phyloP scores from a whole-genome alignment of 805 yeast species.

The Saccharomycopsis lassenensis region DNA sequence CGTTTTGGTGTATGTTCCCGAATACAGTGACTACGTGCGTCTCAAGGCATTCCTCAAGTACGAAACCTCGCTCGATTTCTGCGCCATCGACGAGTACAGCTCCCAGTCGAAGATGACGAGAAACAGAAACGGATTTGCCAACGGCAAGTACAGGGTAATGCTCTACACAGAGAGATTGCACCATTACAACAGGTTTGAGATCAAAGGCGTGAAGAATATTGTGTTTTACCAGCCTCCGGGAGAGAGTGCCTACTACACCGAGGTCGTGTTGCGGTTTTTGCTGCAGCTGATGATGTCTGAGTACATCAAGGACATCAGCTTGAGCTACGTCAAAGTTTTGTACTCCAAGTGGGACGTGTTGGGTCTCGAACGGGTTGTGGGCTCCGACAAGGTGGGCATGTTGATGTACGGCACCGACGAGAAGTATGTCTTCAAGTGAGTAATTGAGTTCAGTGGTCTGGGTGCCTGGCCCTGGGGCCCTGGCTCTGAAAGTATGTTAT shows the following conservation, averaged over 20 bases:
- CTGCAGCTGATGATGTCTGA: constrained; percentile 45
- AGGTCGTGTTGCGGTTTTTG: constrained; percentile 51
- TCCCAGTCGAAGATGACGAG: constrained; percentile 59
- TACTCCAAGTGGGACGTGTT: constrained; percentile 75
- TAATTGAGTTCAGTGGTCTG: too few relatives aligned
- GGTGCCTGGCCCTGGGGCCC: too few relatives aligned
- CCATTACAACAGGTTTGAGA: constrained; percentile 76
- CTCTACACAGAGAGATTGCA: constrained; percentile 93
- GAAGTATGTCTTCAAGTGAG: constrained; percentile 10
- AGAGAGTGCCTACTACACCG: constrained; percentile 75
- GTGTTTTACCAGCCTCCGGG: constrained; percentile 77
- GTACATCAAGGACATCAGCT: constrained; percentile 34
- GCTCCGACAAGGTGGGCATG: constrained; percentile 24
- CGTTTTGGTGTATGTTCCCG: constrained; percentile 68
- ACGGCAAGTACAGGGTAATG: constrained; percentile 52
- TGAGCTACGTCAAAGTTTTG: constrained; percentile 37
- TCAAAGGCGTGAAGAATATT: constrained; percentile 75
- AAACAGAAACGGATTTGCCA: constrained; percentile 57
- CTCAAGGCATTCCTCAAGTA: constrained; percentile 50
- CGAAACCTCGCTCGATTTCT: constrained; percentile 54
- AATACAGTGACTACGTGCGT: constrained; percentile 77
- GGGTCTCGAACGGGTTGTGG: constrained; percentile 75
- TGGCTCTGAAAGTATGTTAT: neutral
- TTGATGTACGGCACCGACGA: constrained; percentile 15
- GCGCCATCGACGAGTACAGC: constrained; percentile 76